Percentiles rank a stretch among this genome's conserved stretches.
phyloP scores from a whole-genome alignment of 495 filamentous ascomycete genomes.

The Usnea hakonensis region DNA sequence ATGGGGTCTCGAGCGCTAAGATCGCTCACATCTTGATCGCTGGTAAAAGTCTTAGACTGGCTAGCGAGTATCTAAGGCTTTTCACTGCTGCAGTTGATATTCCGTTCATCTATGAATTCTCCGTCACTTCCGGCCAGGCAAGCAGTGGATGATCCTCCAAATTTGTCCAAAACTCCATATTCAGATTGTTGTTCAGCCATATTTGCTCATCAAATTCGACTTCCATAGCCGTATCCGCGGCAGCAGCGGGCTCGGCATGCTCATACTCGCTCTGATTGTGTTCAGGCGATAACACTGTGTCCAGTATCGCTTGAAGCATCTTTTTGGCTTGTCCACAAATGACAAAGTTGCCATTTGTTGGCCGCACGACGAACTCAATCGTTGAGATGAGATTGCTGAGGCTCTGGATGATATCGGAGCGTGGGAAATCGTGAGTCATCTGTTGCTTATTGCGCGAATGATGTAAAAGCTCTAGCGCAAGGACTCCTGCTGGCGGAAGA shows the following conservation, averaged over 20 bases:
- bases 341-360: conserved; percentile 47
- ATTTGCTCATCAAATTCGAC: not conserved
- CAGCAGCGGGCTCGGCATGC: not conserved
- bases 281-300: conserved; percentile 28
- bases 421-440: not conserved
- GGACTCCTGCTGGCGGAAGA: conserved; percentile 50
- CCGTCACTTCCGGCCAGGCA: not conserved
- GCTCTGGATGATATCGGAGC: not conserved
- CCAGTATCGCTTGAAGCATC: conserved; percentile 37
- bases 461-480: conserved; percentile 54
- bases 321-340: conserved; percentile 44
- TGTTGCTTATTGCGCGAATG: conserved; percentile 43
- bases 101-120: not conserved
- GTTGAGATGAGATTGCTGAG: not conserved
- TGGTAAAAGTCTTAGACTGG: too few relatives aligned
- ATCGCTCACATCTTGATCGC: too few relatives aligned
- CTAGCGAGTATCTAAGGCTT: not conserved
- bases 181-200: not conserved
- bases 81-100: not conserved
- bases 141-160: not conserved
- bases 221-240: not conserved
- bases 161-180: not conserved
- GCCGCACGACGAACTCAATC: conserved; percentile 14
- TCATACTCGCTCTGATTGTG: not conserved
- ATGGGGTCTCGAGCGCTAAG: too few relatives aligned